Evolutionary conservation across 2,329 filamentous ascomycete genomes (phyloP).

Genomic region (Fusarium tuaranense): DNA sequence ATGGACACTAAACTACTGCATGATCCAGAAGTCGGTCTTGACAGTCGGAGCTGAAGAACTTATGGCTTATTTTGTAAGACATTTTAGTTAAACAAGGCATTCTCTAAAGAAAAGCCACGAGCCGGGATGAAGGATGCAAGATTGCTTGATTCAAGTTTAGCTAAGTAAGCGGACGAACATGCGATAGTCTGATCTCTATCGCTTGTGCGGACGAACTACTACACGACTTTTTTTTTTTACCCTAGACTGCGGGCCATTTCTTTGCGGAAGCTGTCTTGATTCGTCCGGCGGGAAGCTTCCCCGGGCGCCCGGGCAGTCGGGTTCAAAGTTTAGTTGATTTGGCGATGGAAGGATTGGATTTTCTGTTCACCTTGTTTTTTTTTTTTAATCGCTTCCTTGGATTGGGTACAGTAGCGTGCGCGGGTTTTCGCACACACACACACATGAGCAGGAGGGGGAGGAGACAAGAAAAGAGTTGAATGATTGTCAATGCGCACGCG

Average conservation of each 20-base stretch:
- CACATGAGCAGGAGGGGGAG: not conserved
- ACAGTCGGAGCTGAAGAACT: not conserved
- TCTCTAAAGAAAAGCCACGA: not conserved
- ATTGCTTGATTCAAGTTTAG: conserved; percentile 2
- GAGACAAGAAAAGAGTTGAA: not conserved
- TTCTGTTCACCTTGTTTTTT: not conserved
- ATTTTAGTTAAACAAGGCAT: conserved; percentile 4
- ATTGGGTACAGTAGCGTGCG: conserved; percentile 2
- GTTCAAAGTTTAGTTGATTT: conserved; percentile 21
- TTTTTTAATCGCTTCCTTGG: not conserved
- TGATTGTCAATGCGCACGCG: conserved; percentile 24
- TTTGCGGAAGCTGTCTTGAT: conserved; percentile 15
- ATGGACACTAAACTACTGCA: not conserved
- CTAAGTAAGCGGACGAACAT: conserved; percentile 1
- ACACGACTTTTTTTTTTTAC: not conserved
- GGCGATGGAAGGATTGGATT: not conserved
- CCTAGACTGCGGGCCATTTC: conserved; percentile 10
- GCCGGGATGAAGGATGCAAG: conserved; percentile 13
- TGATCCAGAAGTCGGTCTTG: not conserved
- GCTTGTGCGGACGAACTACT: not conserved
- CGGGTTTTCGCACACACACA: conserved; percentile 6
- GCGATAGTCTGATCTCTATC: not conserved
- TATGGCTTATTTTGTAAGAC: not conserved
- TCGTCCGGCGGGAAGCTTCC: conserved; percentile 33
- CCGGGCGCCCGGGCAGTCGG: conserved; percentile 30